These are phyloP conservation scores for Gracilaria gracilis DNA, from an alignment of 23 red algal genomes.

Conservation along the genomic window DNA sequence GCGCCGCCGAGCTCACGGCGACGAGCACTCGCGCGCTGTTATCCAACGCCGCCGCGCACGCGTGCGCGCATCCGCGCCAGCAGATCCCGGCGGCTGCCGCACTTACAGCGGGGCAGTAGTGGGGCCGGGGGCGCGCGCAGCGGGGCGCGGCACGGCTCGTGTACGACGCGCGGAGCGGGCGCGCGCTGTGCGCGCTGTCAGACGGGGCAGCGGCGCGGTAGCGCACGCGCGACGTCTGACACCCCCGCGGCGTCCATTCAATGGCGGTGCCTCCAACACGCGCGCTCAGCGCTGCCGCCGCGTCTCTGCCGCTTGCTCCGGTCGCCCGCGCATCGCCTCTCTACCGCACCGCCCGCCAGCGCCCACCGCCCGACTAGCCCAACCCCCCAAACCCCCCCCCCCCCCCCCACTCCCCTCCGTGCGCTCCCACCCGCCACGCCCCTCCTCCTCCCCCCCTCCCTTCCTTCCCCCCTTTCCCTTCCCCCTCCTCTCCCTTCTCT, in stretches of 20 bases:
- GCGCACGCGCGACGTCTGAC: background rate
- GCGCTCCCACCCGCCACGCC: background rate
- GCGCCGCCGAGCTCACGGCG: too few species aligned
- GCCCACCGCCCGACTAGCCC: background rate
- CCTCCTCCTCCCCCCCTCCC: background rate
- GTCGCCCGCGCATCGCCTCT: constrained; percentile 21
- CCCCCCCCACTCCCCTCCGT: background rate
- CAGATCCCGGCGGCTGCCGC: too few species aligned
- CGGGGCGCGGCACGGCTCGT: background rate
- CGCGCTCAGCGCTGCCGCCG: background rate
- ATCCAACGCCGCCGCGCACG: too few species aligned
- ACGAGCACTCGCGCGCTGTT: too few species aligned
- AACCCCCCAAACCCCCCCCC: constrained; percentile 10
- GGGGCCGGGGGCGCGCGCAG: too few species aligned
- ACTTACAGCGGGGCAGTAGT: too few species aligned
- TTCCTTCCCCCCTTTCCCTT: background rate
- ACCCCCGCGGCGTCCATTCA: constrained; percentile 37
- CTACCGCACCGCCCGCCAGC: constrained; percentile 21
- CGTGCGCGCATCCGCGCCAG: too few species aligned
- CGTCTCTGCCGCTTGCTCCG: constrained; percentile 24
- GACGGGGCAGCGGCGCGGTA: background rate
- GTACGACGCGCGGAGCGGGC: background rate
- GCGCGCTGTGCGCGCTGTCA: too few species aligned
- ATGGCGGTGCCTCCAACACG: constrained; percentile 31
- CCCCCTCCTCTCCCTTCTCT: background rate